A percentile compares a stretch with the other conserved stretches of the same genome.
phyloP scores from a whole-genome alignment of 495 filamentous ascomycete species.

The Aspergillus taichungensis region DNA sequence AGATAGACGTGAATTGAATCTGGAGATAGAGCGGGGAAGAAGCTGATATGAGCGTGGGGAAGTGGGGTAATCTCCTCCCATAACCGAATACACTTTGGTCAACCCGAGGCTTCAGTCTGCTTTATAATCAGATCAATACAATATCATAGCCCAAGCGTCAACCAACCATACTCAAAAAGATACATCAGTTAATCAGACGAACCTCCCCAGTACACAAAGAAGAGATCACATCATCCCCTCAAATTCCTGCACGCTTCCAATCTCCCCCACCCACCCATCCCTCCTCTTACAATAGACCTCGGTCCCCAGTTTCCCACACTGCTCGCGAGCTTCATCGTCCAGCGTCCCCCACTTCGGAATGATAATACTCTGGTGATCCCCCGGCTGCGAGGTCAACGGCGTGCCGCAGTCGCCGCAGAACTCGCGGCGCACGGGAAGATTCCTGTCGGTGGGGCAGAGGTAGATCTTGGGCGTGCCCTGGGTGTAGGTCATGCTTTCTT shows the following conservation, averaged over 20 bases:
- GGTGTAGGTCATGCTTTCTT: conserved; percentile 9
- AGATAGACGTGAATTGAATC: not conserved
- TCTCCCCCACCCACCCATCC: conserved; percentile 14
- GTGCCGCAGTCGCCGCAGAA: conserved; percentile 23
- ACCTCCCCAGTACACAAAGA: too few relatives aligned
- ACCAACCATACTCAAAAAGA: too few relatives aligned
- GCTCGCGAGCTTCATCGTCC: conserved; percentile 10
- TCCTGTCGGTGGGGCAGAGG: conserved; percentile 8
- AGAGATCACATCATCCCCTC: not conserved
- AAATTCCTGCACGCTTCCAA: not conserved
- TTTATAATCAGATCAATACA: too few relatives aligned
- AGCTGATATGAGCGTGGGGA: not conserved
- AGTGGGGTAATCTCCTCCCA: too few relatives aligned
- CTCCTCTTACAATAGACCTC: conserved; percentile 19
- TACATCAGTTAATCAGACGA: too few relatives aligned
- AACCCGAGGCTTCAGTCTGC: too few relatives aligned
- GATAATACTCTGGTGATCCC: not conserved
- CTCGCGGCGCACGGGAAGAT: conserved; percentile 5
- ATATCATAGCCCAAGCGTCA: too few relatives aligned
- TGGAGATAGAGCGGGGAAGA: not conserved
- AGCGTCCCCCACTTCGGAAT: conserved; percentile 20
- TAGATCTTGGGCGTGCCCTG: conserved; percentile 17
- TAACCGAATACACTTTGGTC: too few relatives aligned
- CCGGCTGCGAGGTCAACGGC: conserved; percentile 12
- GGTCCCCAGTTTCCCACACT: conserved; percentile 4